Percentiles rank a stretch among this genome's conserved stretches.
Evolutionary conservation across 2,329 filamentous ascomycete genomes (phyloP).

Genomic region (Aspergillus sergii): DNA sequence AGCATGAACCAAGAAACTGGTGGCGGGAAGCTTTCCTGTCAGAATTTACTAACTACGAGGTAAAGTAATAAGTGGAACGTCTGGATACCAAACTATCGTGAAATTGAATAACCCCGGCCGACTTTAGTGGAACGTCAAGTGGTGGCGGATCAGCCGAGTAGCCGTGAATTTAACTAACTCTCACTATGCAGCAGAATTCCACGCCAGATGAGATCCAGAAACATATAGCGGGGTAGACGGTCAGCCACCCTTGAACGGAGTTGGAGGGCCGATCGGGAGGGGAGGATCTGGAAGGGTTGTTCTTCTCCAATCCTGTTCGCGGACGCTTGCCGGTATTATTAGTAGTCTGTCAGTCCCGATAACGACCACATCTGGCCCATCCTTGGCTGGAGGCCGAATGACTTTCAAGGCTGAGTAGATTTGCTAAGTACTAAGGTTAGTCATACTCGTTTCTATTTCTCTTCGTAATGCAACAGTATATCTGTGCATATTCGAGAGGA

Average conservation of each 20-base stretch:
- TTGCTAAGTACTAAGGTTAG: no score
- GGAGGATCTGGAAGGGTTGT: constrained; percentile 9
- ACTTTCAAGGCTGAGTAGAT: no score
- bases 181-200: constrained; percentile 12
- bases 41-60: not conserved
- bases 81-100: not conserved
- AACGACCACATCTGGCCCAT: not conserved
- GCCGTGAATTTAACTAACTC: not conserved
- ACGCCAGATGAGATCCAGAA: constrained; percentile 22
- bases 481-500: not conserved
- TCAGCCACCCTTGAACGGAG: constrained; percentile 8
- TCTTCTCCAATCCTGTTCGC: constrained; percentile 16
- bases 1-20: not conserved
- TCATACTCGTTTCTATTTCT: not conserved
- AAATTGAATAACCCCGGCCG: not conserved
- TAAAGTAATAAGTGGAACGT: not conserved
- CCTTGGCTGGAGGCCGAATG: no score
- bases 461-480: not conserved
- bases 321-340: constrained; percentile 13
- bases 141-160: constrained; percentile 5
- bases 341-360: not conserved
- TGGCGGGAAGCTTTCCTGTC: not conserved
- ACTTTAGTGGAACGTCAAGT: not conserved
- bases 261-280: constrained; percentile 13
- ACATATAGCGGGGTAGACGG: constrained; percentile 22